Evolutionary conservation across 225 moss, liverwort and hornwort genomes (phyloP), one percentile per base, ranked within the genome.

Genomic region (Antitrichia curtipendula): DNA sequence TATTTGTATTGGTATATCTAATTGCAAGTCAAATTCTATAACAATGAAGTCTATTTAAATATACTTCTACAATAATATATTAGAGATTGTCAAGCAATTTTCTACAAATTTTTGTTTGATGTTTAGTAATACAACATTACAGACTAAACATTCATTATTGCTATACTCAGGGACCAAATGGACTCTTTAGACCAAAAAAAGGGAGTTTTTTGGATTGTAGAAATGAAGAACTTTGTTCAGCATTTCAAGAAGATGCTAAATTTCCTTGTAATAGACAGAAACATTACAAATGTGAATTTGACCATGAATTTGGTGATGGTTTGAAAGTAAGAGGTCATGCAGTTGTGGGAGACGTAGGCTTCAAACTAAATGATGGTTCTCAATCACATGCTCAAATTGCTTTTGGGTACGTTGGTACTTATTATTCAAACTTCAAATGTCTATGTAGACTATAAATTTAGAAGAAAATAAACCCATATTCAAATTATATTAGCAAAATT

Each of bases 391-490:
- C 36, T n/a, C 61, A 22, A 28, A 6, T 91, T 87, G 83, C 91
- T 50, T 75, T 92, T 75, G 92, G 91, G 92, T 92, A 75, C 2
- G 89, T 75, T 87, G 7, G 20, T 78, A 56, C 28, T 43, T 15
- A 5, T 36, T 28, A 43, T 36, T 57, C 27, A 78, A 32, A 32
- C 0, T 24, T 54, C 16, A 34, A 38, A 53, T 23, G 4, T 18
- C 3, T 78, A 22, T 23, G 43, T 32, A 7, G 1, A 20, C 29
- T 12, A 14, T 13, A 34, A 49, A 3, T 64, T 3, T 31, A 64
- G 23, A 13, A 0, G 11, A n/a, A 80, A 80, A 40, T 38, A 2
- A 80, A 86, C 27, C 7, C 10, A 59, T n/a, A 9, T 38, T 58
- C 7, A 80, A 21, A 69, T 38, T 86, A 34, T 45, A 16, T 38